A percentile compares a stretch with the other conserved stretches of the same genome.
Conservation (phyloP, 305 asterid genomes). For the Solanum hybrid region DNA sequence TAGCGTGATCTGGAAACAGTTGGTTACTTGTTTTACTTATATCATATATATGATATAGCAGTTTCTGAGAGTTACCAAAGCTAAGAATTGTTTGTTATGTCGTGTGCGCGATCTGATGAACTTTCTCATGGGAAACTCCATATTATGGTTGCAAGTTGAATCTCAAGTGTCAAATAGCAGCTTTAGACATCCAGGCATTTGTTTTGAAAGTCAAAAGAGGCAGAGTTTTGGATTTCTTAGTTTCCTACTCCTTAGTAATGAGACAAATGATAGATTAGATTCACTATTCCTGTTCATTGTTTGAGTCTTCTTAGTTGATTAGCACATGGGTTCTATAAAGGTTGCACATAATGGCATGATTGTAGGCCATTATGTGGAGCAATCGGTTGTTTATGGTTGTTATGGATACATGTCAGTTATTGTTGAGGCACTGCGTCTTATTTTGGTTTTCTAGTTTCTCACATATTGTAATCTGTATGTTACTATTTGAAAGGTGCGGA, state of each 20-base stretch:
- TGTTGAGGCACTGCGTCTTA: neutral
- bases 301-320: neutral
- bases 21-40: neutral
- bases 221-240: neutral
- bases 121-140: neutral
- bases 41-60: neutral
- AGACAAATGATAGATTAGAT: neutral
- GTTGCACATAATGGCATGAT: neutral
- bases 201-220: neutral
- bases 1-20: neutral
- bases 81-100: neutral
- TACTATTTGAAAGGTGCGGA: conserved; percentile 50
- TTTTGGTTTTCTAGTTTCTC: neutral
- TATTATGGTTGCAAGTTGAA: neutral
- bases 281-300: neutral
- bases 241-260: neutral
- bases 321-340: neutral
- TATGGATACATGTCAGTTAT: neutral
- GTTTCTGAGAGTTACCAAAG: neutral
- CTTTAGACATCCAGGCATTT: neutral
- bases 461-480: neutral
- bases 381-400: neutral
- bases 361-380: neutral
- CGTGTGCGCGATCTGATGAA: neutral
- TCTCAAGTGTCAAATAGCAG: neutral